A percentile compares a stretch with the other conserved stretches of the same genome.
phyloP scores from a whole-genome alignment of 2,329 filamentous ascomycete species.

The Chaetomium globosum region DNA sequence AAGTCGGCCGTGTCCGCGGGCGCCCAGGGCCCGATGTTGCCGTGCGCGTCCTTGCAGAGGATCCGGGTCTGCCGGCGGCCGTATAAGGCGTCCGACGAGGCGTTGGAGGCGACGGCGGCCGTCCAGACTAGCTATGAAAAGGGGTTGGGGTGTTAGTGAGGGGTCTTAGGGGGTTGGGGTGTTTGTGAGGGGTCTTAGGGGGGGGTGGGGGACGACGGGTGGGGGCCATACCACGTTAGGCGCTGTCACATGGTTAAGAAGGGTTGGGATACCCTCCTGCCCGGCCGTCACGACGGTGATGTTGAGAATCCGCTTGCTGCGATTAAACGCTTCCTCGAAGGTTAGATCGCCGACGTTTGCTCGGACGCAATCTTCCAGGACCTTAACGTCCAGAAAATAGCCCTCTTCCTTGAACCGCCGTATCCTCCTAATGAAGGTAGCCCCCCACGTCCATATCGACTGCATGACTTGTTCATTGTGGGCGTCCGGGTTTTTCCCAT shows the following conservation, averaged over 20 bases:
- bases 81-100: constrained; percentile 65
- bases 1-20: constrained; percentile 64
- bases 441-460: constrained; percentile 50
- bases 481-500: constrained; percentile 33
- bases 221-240: constrained; percentile 76
- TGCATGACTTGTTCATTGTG: constrained; percentile 41
- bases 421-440: constrained; percentile 67
- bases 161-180: background rate
- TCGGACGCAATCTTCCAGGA: constrained; percentile 80
- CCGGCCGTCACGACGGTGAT: constrained; percentile 83
- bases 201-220: no score
- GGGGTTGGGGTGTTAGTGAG: background rate
- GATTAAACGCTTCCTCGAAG: constrained; percentile 87
- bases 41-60: constrained; percentile 75
- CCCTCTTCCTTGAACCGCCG: constrained; percentile 73
- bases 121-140: constrained; percentile 71
- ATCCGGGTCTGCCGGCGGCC: constrained; percentile 65
- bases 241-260: constrained; percentile 90
- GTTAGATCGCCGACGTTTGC: constrained; percentile 86
- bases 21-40: constrained; percentile 74
- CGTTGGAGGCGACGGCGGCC: constrained; percentile 75
- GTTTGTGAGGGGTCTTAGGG: no score
- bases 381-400: constrained; percentile 79
- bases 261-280: constrained; percentile 74
- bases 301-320: constrained; percentile 84